Base-by-base conservation (phyloP, 768 basidiomycete species). In the Mycena indigotica region DNA sequence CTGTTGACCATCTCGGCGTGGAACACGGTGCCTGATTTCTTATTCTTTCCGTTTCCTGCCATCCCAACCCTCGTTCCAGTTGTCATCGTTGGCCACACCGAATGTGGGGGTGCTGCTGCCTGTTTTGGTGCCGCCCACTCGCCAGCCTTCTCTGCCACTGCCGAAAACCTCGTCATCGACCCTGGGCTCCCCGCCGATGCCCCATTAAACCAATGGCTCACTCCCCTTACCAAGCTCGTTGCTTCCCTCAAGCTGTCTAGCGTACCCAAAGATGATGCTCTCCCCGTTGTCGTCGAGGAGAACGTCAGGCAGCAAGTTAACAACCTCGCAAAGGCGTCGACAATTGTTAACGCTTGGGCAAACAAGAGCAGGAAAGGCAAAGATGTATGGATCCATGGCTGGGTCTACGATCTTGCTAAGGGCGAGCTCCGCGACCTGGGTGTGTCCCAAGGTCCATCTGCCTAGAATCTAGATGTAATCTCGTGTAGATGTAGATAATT, bases 21-120 rank as follows among this genome's bases (percentile, higher is more conserved):
- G 76, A 87, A 73, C 89, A 95, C 78, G 84, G 92, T 92, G 70
- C 70, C 78, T 83, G 65, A 57, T 70, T 63, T 69, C 70, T 66
- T 69, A 28, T 19, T 50, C 58, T 51, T 55, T 59, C 49, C 53
- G 21, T 57, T 30, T 4, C 61, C 58, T 61, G 54, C 59, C 60
- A 67, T 73, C 67, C 75, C 70, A 74, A 76, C 70, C 70, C 60
- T 64, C 41, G 26, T 50, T 28, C 57, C 65, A 93, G 91, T 95
- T 58, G 76, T 92, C 60, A 75, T 95, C 65, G 89, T 88, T 24
- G 93, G 93, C 17, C 93, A 96, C 69, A 85, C 87, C 12, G 77
- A 84, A 54, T 96, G 93, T 68, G 93, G 91, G 53, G 93, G 93
- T 51, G 88, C 83, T 3, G 69, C 73, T 0, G 85, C 87, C 4